A percentile compares a stretch with the other conserved stretches of the same genome.
Evolutionary conservation across 345 rosid species (phyloP).

Genomic region (Heritiera littoralis): DNA sequence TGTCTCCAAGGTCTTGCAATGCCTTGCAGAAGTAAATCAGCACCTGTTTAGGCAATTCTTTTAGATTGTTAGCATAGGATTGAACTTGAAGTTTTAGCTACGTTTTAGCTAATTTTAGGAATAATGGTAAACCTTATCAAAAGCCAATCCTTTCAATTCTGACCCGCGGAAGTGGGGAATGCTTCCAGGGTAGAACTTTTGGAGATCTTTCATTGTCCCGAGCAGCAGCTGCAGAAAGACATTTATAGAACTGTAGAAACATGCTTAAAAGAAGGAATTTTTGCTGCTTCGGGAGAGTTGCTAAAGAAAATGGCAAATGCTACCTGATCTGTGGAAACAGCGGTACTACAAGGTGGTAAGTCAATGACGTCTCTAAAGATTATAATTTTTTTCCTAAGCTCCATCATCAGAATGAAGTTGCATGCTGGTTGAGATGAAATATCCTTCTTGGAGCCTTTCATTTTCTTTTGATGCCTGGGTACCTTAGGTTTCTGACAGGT

Average conservation of each 20-base stretch:
- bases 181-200: conserved; percentile 50
- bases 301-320: background rate
- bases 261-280: background rate
- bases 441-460: conserved; percentile 23
- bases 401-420: conserved; percentile 45
- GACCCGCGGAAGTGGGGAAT: conserved; percentile 29
- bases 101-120: background rate
- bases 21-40: conserved; percentile 44
- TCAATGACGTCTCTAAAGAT: conserved; percentile 57
- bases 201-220: conserved; percentile 55
- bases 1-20: conserved; percentile 50
- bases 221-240: conserved; percentile 43
- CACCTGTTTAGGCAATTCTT: conserved; percentile 36
- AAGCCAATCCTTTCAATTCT: conserved; percentile 30
- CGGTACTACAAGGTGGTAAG: conserved; percentile 41
- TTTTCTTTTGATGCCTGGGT: conserved; percentile 25
- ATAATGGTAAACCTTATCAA: background rate
- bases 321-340: conserved; percentile 45
- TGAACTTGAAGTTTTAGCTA: background rate
- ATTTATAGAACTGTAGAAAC: conserved; percentile 1
- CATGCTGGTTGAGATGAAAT: conserved; percentile 24
- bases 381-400: conserved; percentile 51
- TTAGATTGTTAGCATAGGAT: background rate
- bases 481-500: background rate
- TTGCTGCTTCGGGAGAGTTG: background rate